Conservation (phyloP, 768 basidiomycete genomes). For the Favolaschia claudopus region DNA sequence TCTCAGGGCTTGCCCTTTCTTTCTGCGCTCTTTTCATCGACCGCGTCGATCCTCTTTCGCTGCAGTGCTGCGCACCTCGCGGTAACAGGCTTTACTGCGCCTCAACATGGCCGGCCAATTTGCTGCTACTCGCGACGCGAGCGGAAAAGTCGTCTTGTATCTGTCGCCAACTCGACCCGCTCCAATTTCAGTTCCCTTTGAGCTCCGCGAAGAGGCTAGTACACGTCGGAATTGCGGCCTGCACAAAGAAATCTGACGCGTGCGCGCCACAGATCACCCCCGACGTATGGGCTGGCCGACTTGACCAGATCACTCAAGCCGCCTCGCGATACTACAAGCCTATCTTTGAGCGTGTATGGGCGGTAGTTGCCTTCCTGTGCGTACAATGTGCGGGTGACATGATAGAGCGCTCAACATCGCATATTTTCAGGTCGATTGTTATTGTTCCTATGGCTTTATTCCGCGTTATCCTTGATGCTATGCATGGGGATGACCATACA, state of each 20-base stretch:
- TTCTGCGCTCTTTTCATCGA: conserved; percentile 29
- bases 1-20: conserved; percentile 19
- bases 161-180: conserved; percentile 39
- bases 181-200: conserved; percentile 44
- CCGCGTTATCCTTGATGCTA: conserved; percentile 37
- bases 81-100: conserved; percentile 23
- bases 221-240: no score
- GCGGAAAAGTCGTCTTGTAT: conserved; percentile 39
- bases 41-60: conserved; percentile 32
- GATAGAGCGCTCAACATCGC: not conserved
- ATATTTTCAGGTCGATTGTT: conserved; percentile 42
- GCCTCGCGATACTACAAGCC: conserved; percentile 52
- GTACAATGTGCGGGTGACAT: conserved; percentile 16
- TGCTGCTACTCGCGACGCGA: conserved; percentile 18
- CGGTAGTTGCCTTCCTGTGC: conserved; percentile 48
- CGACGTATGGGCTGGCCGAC: conserved; percentile 52
- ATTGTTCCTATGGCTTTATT: conserved; percentile 49
- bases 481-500: conserved; percentile 31
- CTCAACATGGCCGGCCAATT: conserved; percentile 23
- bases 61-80: conserved; percentile 14
- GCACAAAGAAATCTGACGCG: no score
- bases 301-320: conserved; percentile 44
- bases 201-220: conserved; percentile 47
- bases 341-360: conserved; percentile 52
- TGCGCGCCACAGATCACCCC: conserved; percentile 53